A percentile compares a stretch with the other conserved stretches of the same genome.
phyloP scores from a whole-genome alignment of 495 filamentous ascomycete species.

The Daldinia concentrica region DNA sequence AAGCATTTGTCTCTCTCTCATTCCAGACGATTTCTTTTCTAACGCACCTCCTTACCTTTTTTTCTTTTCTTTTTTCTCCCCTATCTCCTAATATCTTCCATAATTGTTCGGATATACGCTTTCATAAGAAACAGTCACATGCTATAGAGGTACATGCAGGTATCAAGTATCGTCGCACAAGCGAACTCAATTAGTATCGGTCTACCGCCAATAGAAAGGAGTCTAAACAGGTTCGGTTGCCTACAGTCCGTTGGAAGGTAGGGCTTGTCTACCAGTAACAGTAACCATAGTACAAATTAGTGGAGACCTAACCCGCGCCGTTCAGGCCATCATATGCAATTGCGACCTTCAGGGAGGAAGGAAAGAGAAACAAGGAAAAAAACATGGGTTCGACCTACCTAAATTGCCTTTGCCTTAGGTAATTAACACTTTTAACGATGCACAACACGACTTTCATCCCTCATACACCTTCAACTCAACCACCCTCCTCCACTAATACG shows the following conservation, averaged over 20 bases:
- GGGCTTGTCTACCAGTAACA: slow-evolving; percentile 1
- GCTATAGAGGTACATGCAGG: slow-evolving; percentile 4
- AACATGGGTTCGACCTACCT: slow-evolving; percentile 30
- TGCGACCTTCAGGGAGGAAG: slow-evolving; percentile 1
- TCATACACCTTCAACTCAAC: slow-evolving; percentile 22
- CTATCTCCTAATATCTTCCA: not conserved
- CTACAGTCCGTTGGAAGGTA: slow-evolving; percentile 3
- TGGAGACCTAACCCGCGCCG: not conserved
- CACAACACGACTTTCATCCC: slow-evolving; percentile 39
- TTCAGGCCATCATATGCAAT: slow-evolving; percentile 4
- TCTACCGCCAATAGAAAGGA: slow-evolving; percentile 7
- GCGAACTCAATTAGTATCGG: not conserved
- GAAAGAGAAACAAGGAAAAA: not conserved
- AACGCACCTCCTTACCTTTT: not conserved
- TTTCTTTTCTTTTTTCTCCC: not conserved
- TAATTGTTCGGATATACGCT: not conserved
- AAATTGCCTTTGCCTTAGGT: slow-evolving; percentile 21
- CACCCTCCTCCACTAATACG: not conserved
- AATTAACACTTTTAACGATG: slow-evolving; percentile 31
- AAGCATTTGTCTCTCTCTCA: not conserved
- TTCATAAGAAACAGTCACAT: not conserved
- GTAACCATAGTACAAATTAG: not conserved
- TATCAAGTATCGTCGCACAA: not conserved
- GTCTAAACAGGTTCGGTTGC: slow-evolving; percentile 17
- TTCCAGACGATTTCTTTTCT: slow-evolving; percentile 15